These are phyloP conservation scores for Tylopilus sp. DNA, from an alignment of 1,284 basidiomycete genomes.

Conservation along the genomic window DNA sequence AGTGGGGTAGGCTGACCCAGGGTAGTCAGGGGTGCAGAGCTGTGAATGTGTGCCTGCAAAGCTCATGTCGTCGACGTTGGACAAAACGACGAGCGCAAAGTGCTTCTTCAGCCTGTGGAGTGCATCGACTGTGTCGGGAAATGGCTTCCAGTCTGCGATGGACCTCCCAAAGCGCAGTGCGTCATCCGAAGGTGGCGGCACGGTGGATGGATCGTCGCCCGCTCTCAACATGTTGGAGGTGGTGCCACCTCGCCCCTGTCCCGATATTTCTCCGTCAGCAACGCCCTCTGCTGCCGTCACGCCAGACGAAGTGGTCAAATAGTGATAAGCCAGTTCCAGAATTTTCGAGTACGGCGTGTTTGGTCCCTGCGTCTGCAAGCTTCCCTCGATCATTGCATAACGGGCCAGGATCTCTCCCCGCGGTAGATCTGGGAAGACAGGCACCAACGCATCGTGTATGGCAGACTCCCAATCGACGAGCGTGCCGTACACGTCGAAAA, in stretches of 20 bases:
- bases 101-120: constrained; percentile 54
- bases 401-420: constrained; percentile 50
- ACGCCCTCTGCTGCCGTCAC: neutral
- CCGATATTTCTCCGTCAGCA: neutral
- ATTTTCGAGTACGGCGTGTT: constrained; percentile 58
- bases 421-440: constrained; percentile 46
- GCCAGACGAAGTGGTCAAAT: constrained; percentile 13
- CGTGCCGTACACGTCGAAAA: constrained; percentile 72
- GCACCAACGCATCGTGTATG: constrained; percentile 50
- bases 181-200: constrained; percentile 8
- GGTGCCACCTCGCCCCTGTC: neutral
- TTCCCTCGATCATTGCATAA: constrained; percentile 51
- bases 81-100: constrained; percentile 67
- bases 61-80: constrained; percentile 66
- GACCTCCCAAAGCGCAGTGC: constrained; percentile 50
- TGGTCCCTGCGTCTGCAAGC: constrained; percentile 56
- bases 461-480: constrained; percentile 72
- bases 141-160: constrained; percentile 58
- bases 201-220: constrained; percentile 18
- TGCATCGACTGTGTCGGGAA: constrained; percentile 61
- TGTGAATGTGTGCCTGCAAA: constrained; percentile 58
- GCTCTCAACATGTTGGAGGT: constrained; percentile 10
- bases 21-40: constrained; percentile 41
- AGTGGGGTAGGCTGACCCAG: constrained; percentile 36
- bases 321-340: constrained; percentile 41